Evolutionary conservation across 768 basidiomycete genomes (phyloP).

Genomic region (Obba rivulosa): DNA sequence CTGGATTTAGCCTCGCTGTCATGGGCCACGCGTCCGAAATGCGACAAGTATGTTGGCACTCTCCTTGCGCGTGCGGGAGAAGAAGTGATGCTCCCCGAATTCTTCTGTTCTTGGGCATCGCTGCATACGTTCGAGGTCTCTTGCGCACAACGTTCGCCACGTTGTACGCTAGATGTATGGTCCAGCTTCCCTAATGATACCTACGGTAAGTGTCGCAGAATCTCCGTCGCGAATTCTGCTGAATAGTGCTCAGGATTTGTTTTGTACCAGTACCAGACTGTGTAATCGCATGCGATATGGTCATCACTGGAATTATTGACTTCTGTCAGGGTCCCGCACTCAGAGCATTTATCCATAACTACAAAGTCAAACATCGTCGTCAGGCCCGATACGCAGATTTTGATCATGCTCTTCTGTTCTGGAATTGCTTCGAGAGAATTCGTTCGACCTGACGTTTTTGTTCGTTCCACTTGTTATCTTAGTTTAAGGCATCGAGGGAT

Average conservation of each 20-base stretch:
- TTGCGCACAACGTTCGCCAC: slow-evolving; percentile 7
- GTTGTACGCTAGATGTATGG: slow-evolving; percentile 21
- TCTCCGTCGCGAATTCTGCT: background rate
- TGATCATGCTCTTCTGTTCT: no score
- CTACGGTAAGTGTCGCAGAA: slow-evolving; percentile 14
- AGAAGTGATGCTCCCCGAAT: slow-evolving; percentile 14
- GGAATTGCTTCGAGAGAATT: no score
- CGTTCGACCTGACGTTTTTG: no score
- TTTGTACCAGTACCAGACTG: slow-evolving; percentile 21
- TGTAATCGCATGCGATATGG: background rate
- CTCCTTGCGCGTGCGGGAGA: slow-evolving; percentile 11
- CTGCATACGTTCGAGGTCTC: slow-evolving; percentile 18
- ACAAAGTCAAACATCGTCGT: no score
- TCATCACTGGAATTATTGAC: no score
- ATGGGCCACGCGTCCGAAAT: slow-evolving; percentile 13
- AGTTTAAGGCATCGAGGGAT: no score
- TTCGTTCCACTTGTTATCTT: no score
- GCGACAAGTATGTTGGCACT: slow-evolving; percentile 7
- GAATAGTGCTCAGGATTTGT: slow-evolving; percentile 12
- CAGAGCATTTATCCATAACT: no score
- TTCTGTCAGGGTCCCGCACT: no score
- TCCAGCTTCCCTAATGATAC: slow-evolving; percentile 18
- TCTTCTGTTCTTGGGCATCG: slow-evolving; percentile 19
- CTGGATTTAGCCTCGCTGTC: slow-evolving; percentile 17
- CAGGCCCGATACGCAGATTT: no score